phyloP scores from a whole-genome alignment of 1,284 basidiomycete species.

The Anthracocystis walkeri region DNA sequence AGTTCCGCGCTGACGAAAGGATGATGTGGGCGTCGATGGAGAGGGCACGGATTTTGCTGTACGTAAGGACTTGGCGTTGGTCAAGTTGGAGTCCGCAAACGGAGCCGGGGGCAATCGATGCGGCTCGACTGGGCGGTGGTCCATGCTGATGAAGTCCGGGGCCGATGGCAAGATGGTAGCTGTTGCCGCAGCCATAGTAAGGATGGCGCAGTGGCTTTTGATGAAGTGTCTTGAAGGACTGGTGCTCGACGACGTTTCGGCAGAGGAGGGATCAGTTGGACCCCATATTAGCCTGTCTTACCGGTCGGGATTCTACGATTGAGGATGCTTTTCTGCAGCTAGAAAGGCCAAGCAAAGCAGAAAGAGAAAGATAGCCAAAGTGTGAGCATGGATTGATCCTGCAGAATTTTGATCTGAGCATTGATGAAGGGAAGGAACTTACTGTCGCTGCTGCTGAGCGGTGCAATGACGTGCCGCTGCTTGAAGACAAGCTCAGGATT shows the following conservation, averaged over 20 bases:
- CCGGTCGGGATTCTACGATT: neutral
- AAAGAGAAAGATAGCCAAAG: neutral
- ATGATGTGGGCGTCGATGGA: conserved; percentile 26
- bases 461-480: conserved; percentile 16
- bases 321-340: neutral
- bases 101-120: conserved; percentile 23
- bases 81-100: conserved; percentile 13
- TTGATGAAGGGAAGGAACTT: neutral
- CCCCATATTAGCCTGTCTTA: conserved; percentile 26
- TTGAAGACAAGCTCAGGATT: conserved; percentile 20
- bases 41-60: conserved; percentile 33
- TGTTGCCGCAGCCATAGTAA: conserved; percentile 41
- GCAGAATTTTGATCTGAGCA: neutral
- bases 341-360: neutral
- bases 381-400: conserved; percentile 3
- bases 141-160: conserved; percentile 40
- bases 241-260: conserved; percentile 5
- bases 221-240: neutral
- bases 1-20: conserved; percentile 19
- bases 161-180: conserved; percentile 37
- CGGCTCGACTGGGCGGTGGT: conserved; percentile 26
- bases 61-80: conserved; percentile 20
- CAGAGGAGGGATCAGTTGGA: conserved; percentile 10
- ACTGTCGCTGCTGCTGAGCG: conserved; percentile 5
- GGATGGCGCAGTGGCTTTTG: neutral